Percentiles rank a stretch among this genome's conserved stretches.
phyloP scores from a whole-genome alignment of 2,329 filamentous ascomycete genomes.

The Calonectria ilicicola region DNA sequence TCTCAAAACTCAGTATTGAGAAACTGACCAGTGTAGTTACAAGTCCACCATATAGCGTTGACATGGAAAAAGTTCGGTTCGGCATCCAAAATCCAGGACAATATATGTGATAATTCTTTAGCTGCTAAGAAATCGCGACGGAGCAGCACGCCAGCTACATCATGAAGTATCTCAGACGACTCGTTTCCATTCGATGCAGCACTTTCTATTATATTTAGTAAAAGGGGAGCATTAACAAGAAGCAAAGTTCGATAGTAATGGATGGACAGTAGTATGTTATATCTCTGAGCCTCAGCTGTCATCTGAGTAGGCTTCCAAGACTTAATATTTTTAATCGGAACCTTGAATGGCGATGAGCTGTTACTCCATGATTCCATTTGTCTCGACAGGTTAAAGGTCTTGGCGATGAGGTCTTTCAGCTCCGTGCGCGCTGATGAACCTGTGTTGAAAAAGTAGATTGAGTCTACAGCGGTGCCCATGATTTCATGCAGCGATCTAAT shows the following conservation, averaged over 20 bases:
- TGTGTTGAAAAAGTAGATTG: conserved; percentile 36
- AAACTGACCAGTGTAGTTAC: conserved; percentile 45
- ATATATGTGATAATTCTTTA: conserved; percentile 32
- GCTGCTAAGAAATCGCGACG: conserved; percentile 37
- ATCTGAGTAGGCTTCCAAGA: conserved; percentile 12
- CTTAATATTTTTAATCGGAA: conserved; percentile 18
- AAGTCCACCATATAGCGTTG: conserved; percentile 48
- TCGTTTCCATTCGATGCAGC: conserved; percentile 7
- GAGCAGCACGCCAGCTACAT: conserved; percentile 33
- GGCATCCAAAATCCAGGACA: conserved; percentile 31
- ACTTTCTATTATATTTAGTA: conserved; percentile 32
- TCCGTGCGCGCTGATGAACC: conserved; percentile 13
- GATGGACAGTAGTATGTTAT: conserved; percentile 55
- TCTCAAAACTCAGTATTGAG: no score
- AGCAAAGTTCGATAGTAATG: conserved; percentile 47
- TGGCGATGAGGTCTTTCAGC: conserved; percentile 26
- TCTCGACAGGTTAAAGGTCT: conserved; percentile 33
- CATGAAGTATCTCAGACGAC: conserved; percentile 24
- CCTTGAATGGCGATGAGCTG: background rate
- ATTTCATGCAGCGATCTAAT: conserved; percentile 34
- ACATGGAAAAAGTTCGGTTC: conserved; percentile 35
- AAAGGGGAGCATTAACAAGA: conserved; percentile 12
- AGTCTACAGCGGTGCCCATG: conserved; percentile 32
- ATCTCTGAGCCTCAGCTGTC: conserved; percentile 19
- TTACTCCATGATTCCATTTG: conserved; percentile 32